Percentiles rank a stretch among this genome's conserved stretches.
phyloP scores from a whole-genome alignment of 176 grass and related monocot species.

The Aegilops sharonensis region DNA sequence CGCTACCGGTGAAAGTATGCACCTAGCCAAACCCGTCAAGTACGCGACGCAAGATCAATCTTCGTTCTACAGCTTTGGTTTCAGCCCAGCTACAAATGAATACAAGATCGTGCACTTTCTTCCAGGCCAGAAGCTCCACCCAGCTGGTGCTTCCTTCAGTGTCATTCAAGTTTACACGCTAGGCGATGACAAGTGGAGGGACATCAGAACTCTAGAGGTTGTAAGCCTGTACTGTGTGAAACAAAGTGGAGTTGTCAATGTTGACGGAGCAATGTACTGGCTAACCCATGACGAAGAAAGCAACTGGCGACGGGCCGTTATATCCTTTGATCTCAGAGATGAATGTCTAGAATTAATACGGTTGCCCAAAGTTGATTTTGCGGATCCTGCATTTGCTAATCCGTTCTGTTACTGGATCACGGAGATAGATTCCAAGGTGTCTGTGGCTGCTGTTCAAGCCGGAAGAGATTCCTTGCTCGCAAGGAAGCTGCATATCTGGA shows the following conservation, averaged over 20 bases:
- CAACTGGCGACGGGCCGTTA: neutral
- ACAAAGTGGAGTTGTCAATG: neutral
- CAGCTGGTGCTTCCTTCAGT: neutral
- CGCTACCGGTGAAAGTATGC: slow-evolving; percentile 8
- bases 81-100: slow-evolving; percentile 20
- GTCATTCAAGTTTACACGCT: slow-evolving; percentile 38
- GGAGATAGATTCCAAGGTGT: slow-evolving; percentile 23
- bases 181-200: slow-evolving; percentile 10
- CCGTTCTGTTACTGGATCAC: neutral
- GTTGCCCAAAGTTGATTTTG: neutral
- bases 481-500: slow-evolving; percentile 23
- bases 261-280: slow-evolving; percentile 30
- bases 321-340: slow-evolving; percentile 31
- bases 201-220: neutral
- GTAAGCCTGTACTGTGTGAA: neutral
- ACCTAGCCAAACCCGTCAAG: slow-evolving; percentile 11
- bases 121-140: neutral
- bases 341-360: neutral
- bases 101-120: slow-evolving; percentile 35
- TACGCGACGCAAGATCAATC: neutral
- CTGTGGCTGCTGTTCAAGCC: neutral
- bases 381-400: neutral
- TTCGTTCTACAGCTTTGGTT: slow-evolving; percentile 17
- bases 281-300: neutral
- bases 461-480: neutral